phyloP scores from a whole-genome alignment of 2,329 filamentous ascomycete genomes.

The Cercospora berteroae region DNA sequence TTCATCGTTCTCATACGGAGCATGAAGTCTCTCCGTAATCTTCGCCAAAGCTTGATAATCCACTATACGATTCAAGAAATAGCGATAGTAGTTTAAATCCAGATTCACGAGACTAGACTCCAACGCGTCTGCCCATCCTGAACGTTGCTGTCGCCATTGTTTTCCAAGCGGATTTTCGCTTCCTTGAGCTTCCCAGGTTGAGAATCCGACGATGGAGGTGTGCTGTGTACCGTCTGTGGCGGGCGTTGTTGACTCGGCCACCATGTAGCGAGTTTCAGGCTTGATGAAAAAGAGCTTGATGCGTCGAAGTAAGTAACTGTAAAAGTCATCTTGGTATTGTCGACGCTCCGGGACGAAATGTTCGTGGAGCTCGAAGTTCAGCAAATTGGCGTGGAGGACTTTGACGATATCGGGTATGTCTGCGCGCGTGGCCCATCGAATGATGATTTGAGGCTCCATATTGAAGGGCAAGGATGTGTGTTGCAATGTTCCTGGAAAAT shows the following conservation, averaged over 20 bases:
- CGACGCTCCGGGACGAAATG: slow-evolving; percentile 18
- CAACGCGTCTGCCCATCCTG: slow-evolving; percentile 3
- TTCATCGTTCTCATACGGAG: slow-evolving; percentile 13
- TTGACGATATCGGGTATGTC: slow-evolving; percentile 21
- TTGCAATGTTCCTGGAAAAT: background rate
- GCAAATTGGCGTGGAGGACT: slow-evolving; percentile 13
- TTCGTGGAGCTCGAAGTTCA: slow-evolving; percentile 23
- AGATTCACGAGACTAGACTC: slow-evolving; percentile 16
- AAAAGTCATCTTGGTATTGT: slow-evolving; percentile 20
- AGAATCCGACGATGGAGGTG: slow-evolving; percentile 20
- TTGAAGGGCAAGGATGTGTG: background rate
- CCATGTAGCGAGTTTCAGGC: slow-evolving; percentile 22
- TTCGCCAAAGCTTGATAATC: slow-evolving; percentile 17
- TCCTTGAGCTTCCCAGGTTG: slow-evolving; percentile 23
- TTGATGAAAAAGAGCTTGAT: slow-evolving; percentile 24
- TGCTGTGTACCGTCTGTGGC: slow-evolving; percentile 12
- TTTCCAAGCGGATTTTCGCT: slow-evolving; percentile 14
- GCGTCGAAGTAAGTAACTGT: slow-evolving; percentile 17
- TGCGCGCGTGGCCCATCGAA: slow-evolving; percentile 23
- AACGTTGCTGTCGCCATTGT: slow-evolving; percentile 15
- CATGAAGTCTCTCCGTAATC: slow-evolving; percentile 15
- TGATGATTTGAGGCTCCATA: slow-evolving; percentile 7
- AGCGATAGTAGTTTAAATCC: slow-evolving; percentile 20
- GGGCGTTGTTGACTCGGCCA: slow-evolving; percentile 15
- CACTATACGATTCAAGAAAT: slow-evolving; percentile 21